phyloP scores from a whole-genome alignment of 169 alveolate species.

The Cryptosporidium sp. region DNA sequence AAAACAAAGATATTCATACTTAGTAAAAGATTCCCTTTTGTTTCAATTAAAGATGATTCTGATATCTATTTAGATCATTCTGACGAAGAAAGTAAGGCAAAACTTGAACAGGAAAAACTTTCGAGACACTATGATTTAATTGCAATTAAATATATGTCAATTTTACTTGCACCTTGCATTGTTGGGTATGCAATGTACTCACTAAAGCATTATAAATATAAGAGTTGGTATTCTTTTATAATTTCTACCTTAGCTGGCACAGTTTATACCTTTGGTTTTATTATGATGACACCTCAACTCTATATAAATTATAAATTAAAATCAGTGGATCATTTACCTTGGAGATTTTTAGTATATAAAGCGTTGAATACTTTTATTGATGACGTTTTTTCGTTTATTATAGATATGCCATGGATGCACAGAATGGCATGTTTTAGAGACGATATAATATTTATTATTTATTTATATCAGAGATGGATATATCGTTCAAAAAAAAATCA shows the following conservation, averaged over 20 bases:
- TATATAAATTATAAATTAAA: slow-evolving; percentile 97
- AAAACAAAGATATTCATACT: slow-evolving; percentile 90
- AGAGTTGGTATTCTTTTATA: slow-evolving; percentile 95
- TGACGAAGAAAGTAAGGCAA: slow-evolving; percentile 29
- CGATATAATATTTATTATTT: slow-evolving; percentile 96
- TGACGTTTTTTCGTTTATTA: slow-evolving; percentile 96
- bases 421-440: slow-evolving; percentile 98
- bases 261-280: slow-evolving; percentile 93
- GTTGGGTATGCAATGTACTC: slow-evolving; percentile 93
- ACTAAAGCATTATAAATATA: slow-evolving; percentile 88
- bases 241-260: slow-evolving; percentile 93
- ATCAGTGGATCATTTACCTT: slow-evolving; percentile 99
- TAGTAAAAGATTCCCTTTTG: slow-evolving; percentile 87
- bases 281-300: slow-evolving; percentile 97
- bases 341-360: slow-evolving; percentile 95
- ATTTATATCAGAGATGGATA: slow-evolving; percentile 95
- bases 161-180: slow-evolving; percentile 88
- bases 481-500: slow-evolving; percentile 86
- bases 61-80: background rate
- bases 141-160: slow-evolving; percentile 92
- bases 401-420: slow-evolving; percentile 98
- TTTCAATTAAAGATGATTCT: slow-evolving; percentile 78
- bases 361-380: slow-evolving; percentile 98
- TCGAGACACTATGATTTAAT: slow-evolving; percentile 91
- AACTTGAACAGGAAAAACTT: slow-evolving; percentile 18